Percentiles rank a stretch among this genome's conserved stretches.
phyloP scores from a whole-genome alignment of 495 filamentous ascomycete genomes.

The Xylaria castorea region DNA sequence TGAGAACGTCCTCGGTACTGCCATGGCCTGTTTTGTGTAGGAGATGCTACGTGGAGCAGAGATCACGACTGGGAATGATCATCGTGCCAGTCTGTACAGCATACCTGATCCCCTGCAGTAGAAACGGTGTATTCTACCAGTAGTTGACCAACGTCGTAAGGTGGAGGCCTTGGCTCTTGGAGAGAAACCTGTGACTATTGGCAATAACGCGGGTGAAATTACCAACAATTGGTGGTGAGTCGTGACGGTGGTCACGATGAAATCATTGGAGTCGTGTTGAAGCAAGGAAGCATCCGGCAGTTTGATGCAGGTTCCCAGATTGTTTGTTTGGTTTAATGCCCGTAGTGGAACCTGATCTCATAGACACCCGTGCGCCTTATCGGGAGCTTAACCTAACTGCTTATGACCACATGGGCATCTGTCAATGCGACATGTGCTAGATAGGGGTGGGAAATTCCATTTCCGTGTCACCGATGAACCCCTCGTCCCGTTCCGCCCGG shows the following conservation, averaged over 20 bases:
- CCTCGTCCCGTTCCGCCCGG: slow-evolving; percentile 23
- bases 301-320: slow-evolving; percentile 16
- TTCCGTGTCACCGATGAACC: slow-evolving; percentile 15
- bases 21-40: neutral
- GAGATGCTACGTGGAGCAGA: slow-evolving; percentile 26
- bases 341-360: slow-evolving; percentile 1
- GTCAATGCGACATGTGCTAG: neutral
- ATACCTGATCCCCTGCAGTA: slow-evolving; percentile 21
- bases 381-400: neutral
- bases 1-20: slow-evolving; percentile 7
- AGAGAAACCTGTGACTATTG: slow-evolving; percentile 22
- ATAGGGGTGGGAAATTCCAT: slow-evolving; percentile 14
- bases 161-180: slow-evolving; percentile 27
- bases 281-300: slow-evolving; percentile 15
- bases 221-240: slow-evolving; percentile 17
- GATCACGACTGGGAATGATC: slow-evolving; percentile 10
- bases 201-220: slow-evolving; percentile 24
- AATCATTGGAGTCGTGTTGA: slow-evolving; percentile 18
- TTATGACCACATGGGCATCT: slow-evolving; percentile 10
- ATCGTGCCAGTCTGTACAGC: slow-evolving; percentile 13
- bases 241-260: slow-evolving; percentile 4
- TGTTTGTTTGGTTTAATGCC: neutral
- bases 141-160: slow-evolving; percentile 14
- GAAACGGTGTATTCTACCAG: slow-evolving; percentile 22
- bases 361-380: slow-evolving; percentile 20